Conservation (phyloP, 1,284 basidiomycete species). For the Athelia psychrophila region DNA sequence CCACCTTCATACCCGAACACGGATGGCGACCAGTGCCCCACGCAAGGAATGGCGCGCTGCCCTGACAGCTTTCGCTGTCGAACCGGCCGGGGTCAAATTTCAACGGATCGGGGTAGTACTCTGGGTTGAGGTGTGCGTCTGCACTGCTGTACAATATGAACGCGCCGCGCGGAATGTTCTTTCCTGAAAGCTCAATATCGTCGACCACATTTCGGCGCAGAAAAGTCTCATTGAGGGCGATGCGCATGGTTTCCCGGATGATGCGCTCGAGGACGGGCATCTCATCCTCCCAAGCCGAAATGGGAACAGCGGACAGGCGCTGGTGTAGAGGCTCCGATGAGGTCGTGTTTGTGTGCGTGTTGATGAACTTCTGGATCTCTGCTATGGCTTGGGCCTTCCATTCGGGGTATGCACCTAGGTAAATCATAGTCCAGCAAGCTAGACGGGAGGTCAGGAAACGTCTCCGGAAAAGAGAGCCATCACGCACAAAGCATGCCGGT, state of each 20-base stretch:
- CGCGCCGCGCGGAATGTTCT: slow-evolving; percentile 20
- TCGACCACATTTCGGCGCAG: slow-evolving; percentile 22
- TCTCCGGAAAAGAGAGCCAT: background rate
- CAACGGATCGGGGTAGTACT: slow-evolving; percentile 30
- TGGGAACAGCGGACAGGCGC: slow-evolving; percentile 25
- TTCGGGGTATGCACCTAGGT: slow-evolving; percentile 21
- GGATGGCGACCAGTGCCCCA: slow-evolving; percentile 36
- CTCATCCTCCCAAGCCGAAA: slow-evolving; percentile 34
- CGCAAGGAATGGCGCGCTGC: slow-evolving; percentile 22
- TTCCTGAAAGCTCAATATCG: slow-evolving; percentile 12
- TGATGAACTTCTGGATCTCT: slow-evolving; percentile 25
- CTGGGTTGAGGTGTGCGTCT: slow-evolving; percentile 29
- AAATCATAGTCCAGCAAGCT: slow-evolving; percentile 28
- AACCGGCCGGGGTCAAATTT: slow-evolving; percentile 33
- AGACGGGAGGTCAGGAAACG: background rate
- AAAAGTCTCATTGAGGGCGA: slow-evolving; percentile 13
- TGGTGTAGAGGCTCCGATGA: slow-evolving; percentile 23
- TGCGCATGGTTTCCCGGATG: slow-evolving; percentile 36
- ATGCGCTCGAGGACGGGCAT: slow-evolving; percentile 29
- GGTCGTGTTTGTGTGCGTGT: slow-evolving; percentile 18
- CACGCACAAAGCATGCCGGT: slow-evolving; percentile 30
- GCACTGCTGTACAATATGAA: slow-evolving; percentile 28
- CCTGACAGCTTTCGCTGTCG: slow-evolving; percentile 23
- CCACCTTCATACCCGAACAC: slow-evolving; percentile 31
- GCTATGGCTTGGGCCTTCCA: slow-evolving; percentile 24